phyloP scores from a whole-genome alignment of 768 basidiomycete genomes.

The Suillus bovinus region DNA sequence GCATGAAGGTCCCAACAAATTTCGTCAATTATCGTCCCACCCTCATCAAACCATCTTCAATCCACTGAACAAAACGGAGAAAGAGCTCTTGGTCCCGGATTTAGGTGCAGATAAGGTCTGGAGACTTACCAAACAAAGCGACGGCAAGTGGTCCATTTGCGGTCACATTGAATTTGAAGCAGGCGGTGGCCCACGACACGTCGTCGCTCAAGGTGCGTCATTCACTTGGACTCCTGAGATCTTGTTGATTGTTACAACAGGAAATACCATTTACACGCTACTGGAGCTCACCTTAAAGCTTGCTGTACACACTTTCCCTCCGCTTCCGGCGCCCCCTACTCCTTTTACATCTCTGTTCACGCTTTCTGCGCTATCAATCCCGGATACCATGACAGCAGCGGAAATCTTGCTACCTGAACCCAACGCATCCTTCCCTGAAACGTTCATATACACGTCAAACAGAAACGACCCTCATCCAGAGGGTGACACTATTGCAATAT shows the following conservation, averaged over 20 bases:
- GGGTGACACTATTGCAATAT: slow-evolving; percentile 75
- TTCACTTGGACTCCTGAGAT: neutral
- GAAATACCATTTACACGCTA: slow-evolving; percentile 62
- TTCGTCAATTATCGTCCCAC: slow-evolving; percentile 72
- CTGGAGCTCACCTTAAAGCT: slow-evolving; percentile 65
- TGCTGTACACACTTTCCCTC: slow-evolving; percentile 52
- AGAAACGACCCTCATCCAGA: slow-evolving; percentile 68
- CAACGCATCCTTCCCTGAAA: slow-evolving; percentile 49
- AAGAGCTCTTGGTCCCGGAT: slow-evolving; percentile 72
- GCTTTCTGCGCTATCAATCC: slow-evolving; percentile 44
- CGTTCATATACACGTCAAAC: slow-evolving; percentile 74
- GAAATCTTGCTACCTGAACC: slow-evolving; percentile 65
- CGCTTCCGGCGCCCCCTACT: slow-evolving; percentile 41
- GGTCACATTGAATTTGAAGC: slow-evolving; percentile 48
- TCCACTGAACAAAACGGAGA: slow-evolving; percentile 42
- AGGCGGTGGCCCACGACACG: slow-evolving; percentile 74
- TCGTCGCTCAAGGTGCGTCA: slow-evolving; percentile 54
- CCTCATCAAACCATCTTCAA: slow-evolving; percentile 66
- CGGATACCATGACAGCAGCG: slow-evolving; percentile 59
- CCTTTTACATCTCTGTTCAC: slow-evolving; percentile 44
- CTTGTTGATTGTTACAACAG: slow-evolving; percentile 34
- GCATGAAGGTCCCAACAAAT: slow-evolving; percentile 61
- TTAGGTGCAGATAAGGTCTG: slow-evolving; percentile 73
- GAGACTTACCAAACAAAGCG: slow-evolving; percentile 45
- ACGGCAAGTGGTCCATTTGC: slow-evolving; percentile 51